Base-by-base conservation (phyloP, 2,329 filamentous ascomycete genomes). In the Phialophora verrucosa region DNA sequence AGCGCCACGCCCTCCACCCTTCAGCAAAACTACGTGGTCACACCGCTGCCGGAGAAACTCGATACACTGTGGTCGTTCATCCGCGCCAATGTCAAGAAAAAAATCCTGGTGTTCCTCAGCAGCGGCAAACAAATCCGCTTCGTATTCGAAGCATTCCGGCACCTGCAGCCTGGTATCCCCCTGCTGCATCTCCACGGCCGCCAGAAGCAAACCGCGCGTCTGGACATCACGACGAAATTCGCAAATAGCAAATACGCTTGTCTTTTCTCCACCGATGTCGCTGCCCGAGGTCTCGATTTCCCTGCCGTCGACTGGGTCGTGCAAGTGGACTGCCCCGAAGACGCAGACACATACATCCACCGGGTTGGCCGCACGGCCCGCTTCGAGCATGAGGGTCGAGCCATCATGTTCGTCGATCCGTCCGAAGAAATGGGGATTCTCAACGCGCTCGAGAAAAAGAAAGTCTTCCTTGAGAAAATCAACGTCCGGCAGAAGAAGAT, bases 301-400 rank as follows among this genome's bases (percentile, higher is more conserved):
- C 95, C 95, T 0, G 90, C 93, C 2, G 95, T 99, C 0, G 95
- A 99, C 77, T 99, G 95, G 91, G 95, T 99, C 4, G 92, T 99
- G n/a, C 95, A 99, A 76, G 85, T 92, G n/a, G 95, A 99, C 77
- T 96, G 92, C 71, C 95, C 95, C 0, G 95, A 99, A 78, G 94
- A 99, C 77, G 91, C 91, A 3, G 95, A 98, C 74, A 99, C 95
- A 0, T 99, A 99, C 75, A 98, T 99, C 72, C 95, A 99, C 79
- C 88, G 95, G 66, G 94, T 97, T 4, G 95, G 95, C 1, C 88
- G 95, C 32, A 98, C 95, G 20, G 95, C 95, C n/a, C 87, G 94
- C 25, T 98, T 96, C 77, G 90, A 97, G 74, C 90, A 91, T 70
- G 88, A 92, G 61, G 95, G 95, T 7, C 88, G 90, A 47, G 94